phyloP scores from a whole-genome alignment of 2,329 filamentous ascomycete species.

The Drechslerella coelobrocha region DNA sequence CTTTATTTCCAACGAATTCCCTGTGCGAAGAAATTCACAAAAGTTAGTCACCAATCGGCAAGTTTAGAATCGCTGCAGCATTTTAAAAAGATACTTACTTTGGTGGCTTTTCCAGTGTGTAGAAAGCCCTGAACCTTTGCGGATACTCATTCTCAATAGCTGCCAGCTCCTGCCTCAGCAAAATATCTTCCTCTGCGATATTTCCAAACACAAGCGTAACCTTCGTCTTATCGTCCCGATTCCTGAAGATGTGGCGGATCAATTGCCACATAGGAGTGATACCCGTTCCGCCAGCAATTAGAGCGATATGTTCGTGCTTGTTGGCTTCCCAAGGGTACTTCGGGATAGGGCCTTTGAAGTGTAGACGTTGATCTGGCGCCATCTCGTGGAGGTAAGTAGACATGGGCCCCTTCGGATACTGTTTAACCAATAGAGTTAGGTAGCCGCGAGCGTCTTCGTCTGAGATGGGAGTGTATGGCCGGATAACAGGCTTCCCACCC shows the following conservation, averaged over 20 bases:
- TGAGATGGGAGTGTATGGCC: constrained; percentile 90
- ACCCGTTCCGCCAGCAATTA: constrained; percentile 93
- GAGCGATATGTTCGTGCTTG: constrained; percentile 83
- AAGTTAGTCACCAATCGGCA: background rate
- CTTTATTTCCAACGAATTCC: constrained; percentile 76
- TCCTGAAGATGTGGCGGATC: constrained; percentile 87
- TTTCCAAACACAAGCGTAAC: constrained; percentile 96
- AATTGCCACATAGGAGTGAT: constrained; percentile 99
- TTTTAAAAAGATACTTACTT: constrained; percentile 61
- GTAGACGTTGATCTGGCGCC: constrained; percentile 78
- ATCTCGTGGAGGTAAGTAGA: constrained; percentile 85
- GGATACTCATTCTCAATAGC: constrained; percentile 94
- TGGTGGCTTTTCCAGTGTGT: constrained; percentile 84
- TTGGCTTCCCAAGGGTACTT: constrained; percentile 91
- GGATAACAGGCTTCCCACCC: constrained; percentile 82
- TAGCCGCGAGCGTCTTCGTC: constrained; percentile 81
- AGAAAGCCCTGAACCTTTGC: constrained; percentile 93
- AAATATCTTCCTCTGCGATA: constrained; percentile 84
- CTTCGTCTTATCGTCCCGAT: constrained; percentile 88
- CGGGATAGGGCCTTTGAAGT: constrained; percentile 92
- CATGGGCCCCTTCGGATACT: constrained; percentile 90
- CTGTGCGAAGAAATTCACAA: constrained; percentile 4
- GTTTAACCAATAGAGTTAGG: constrained; percentile 89
- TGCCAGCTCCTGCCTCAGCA: constrained; percentile 83
- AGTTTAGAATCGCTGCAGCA: constrained; percentile 17